Evolutionary conservation across 768 basidiomycete species (phyloP).

Genomic region (Sarcodon sp.): DNA sequence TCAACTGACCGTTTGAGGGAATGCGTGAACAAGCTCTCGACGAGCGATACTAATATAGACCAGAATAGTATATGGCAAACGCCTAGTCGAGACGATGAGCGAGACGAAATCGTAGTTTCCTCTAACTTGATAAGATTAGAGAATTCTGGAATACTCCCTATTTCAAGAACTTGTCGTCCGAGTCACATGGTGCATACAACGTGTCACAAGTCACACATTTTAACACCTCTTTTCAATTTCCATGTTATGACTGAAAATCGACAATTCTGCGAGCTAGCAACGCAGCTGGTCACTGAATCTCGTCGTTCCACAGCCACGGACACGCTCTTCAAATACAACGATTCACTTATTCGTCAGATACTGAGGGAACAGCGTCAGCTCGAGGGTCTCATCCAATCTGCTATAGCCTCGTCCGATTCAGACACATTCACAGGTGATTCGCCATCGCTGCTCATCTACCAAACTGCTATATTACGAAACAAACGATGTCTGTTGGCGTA

Average conservation of each 20-base stretch:
- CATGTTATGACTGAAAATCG: neutral
- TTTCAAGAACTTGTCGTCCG: too few species aligned
- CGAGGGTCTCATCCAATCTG: conserved; percentile 36
- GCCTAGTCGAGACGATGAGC: too few species aligned
- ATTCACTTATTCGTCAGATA: conserved; percentile 72
- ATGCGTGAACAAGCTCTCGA: too few species aligned
- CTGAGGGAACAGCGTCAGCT: conserved; percentile 89
- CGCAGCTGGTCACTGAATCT: conserved; percentile 78
- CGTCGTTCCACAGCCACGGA: conserved; percentile 77
- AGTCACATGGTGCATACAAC: too few species aligned
- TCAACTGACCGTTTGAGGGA: too few species aligned
- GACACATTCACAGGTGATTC: conserved; percentile 31
- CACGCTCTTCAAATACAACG: conserved; percentile 85
- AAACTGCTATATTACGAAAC: conserved; percentile 84
- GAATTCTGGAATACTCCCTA: too few species aligned
- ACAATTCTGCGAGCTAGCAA: conserved; percentile 77
- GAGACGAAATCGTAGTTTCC: too few species aligned
- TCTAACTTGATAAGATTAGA: too few species aligned
- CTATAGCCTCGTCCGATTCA: conserved; percentile 13
- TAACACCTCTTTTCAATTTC: neutral
- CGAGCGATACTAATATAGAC: too few species aligned
- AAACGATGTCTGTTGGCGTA: conserved; percentile 95
- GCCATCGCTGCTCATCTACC: conserved; percentile 65
- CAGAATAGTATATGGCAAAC: too few species aligned
- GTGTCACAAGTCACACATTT: neutral